Evolutionary conservation across 1,284 basidiomycete species (phyloP), one percentile per base, ranked within the genome.

Genomic region (Rhodotorula sp.): DNA sequence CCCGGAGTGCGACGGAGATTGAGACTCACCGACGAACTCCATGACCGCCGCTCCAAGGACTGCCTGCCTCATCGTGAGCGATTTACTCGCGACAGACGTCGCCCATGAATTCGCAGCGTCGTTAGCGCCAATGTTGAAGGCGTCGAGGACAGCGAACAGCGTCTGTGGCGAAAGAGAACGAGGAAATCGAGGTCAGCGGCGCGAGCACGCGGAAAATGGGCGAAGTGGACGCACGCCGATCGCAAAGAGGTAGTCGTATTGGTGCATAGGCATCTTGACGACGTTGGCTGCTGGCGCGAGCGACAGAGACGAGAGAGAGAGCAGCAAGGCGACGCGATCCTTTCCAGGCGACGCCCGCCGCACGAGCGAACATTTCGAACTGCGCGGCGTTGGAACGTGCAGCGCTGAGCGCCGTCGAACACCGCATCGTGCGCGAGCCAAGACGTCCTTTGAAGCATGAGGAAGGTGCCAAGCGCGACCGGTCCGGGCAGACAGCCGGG

Each of bases 91-190:
- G 79, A 65, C 82, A 81, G 68, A 83, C 81, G 78, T 82, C 81
- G 80, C 83, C 75, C 82, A 84, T 11, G 81, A 80, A 78, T 81
- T 82, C 69, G 81, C 80, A 50, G 83, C 82, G 79, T 81, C 73
- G 67, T 76, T 67, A 10, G 71, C 70, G 37, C 83, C 83, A 64
- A 83, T 83, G 78, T 82, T 83, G 80, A 76, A 84, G 0, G 82
- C 81, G 69, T 84, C 83, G 50, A 84, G 79, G 9, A 78, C 76
- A 28, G 79, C 76, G 73, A 83, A 82, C 57, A 83, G 76, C 34
- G 61, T 48, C 34, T 34, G 34, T 34, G 34, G 10, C 10, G 34
- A 34, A 34, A 10, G 34, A 34, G 34, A 34, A 34, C 6, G 34
- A 34, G 34, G 34, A 34, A 34, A 6, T 48, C 52, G 65, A 18